These are phyloP conservation scores for Groenewaldozyma sp. DNA, from an alignment of 1,139 yeast genomes.

Conservation along the genomic window DNA sequence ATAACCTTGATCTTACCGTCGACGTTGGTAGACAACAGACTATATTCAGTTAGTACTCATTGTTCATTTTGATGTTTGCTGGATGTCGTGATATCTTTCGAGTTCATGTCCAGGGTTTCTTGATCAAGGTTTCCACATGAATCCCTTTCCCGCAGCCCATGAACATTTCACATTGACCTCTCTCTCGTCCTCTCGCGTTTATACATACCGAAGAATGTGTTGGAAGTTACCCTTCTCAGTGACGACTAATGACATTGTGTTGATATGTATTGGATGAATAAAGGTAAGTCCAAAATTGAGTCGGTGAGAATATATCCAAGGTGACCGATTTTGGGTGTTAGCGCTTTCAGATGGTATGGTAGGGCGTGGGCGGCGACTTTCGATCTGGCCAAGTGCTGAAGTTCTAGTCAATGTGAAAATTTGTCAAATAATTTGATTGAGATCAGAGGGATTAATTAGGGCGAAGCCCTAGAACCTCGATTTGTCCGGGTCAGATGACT, in stretches of 20 bases:
- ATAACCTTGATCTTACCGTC: conserved; percentile 99
- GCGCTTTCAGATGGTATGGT: no score
- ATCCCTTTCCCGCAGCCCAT: background rate
- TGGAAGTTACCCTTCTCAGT: conserved; percentile 99
- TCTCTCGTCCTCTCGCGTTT: conserved; percentile 4
- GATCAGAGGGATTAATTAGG: conserved; percentile 3
- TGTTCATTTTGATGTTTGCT: no score
- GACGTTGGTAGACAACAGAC: conserved; percentile 99
- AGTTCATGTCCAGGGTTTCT: no score
- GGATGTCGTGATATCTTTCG: no score
- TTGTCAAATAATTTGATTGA: no score
- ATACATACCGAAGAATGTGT: conserved; percentile 98
- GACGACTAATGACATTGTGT: conserved; percentile 89
- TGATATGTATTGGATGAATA: conserved; percentile 9
- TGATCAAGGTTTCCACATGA: background rate
- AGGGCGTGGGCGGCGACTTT: no score
- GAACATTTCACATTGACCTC: conserved; percentile 1
- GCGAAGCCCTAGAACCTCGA: conserved; percentile 3
- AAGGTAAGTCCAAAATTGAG: conserved; percentile 6
- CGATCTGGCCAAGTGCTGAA: no score
- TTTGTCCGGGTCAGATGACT: no score
- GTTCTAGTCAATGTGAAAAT: no score
- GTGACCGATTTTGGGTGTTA: conserved; percentile 5
- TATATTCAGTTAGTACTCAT: conserved; percentile 24
- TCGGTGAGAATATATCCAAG: conserved; percentile 3